phyloP scores from a whole-genome alignment of 306 rosid genomes.

The Prunus dulcis region DNA sequence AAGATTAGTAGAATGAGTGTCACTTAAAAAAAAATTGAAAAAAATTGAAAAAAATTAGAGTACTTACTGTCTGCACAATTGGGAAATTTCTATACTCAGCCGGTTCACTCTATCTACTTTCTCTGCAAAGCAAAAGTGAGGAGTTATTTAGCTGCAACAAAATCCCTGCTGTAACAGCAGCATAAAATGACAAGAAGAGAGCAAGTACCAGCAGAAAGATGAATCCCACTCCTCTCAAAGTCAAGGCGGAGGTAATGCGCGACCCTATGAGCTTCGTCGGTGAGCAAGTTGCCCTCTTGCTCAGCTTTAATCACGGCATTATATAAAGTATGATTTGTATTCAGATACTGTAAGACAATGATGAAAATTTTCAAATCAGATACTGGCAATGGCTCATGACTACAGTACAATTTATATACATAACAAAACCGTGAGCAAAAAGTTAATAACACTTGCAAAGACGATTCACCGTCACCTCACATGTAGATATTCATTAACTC shows the following conservation, averaged over 20 bases:
- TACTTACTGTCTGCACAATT: slow-evolving; percentile 75
- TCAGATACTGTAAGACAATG: slow-evolving; percentile 57
- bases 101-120: slow-evolving; percentile 63
- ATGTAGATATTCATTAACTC: slow-evolving; percentile 80
- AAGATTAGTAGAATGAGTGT: slow-evolving; percentile 4
- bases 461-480: slow-evolving; percentile 64
- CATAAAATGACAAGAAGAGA: background rate
- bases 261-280: slow-evolving; percentile 66
- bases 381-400: slow-evolving; percentile 5
- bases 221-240: slow-evolving; percentile 96
- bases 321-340: slow-evolving; percentile 69
- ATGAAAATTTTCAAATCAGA: slow-evolving; percentile 15
- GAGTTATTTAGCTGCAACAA: slow-evolving; percentile 6
- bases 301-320: slow-evolving; percentile 78
- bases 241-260: slow-evolving; percentile 63
- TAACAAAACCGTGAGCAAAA: background rate
- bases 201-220: slow-evolving; percentile 60
- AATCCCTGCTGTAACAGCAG: slow-evolving; percentile 13
- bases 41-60: slow-evolving; percentile 9
- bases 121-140: slow-evolving; percentile 49
- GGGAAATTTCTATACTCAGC: slow-evolving; percentile 61
- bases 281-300: slow-evolving; percentile 55
- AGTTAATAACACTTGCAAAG: slow-evolving; percentile 9
- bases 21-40: background rate
- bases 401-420: slow-evolving; percentile 1